These are phyloP conservation scores for Lachnellula arida DNA, from an alignment of 2,329 filamentous ascomycete species.

Conservation along the genomic window DNA sequence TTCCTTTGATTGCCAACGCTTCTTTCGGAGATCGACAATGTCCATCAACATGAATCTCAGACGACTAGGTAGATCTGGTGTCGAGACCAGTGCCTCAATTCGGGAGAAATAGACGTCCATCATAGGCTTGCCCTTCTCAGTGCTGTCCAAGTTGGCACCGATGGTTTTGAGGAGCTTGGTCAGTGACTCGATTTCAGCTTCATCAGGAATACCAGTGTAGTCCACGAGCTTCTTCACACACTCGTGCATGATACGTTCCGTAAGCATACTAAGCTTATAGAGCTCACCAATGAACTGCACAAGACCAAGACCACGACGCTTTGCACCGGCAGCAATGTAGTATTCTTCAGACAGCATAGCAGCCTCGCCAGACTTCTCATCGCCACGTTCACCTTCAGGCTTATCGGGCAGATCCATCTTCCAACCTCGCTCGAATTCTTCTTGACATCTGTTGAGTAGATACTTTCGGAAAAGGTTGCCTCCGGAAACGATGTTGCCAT, in stretches of 20 bases:
- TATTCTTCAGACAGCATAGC: constrained; percentile 93
- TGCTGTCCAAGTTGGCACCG: constrained; percentile 76
- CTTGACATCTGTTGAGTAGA: constrained; percentile 94
- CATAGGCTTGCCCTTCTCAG: constrained; percentile 77
- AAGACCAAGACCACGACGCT: constrained; percentile 93
- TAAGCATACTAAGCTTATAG: constrained; percentile 98
- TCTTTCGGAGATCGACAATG: constrained; percentile 74
- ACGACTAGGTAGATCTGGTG: constrained; percentile 78
- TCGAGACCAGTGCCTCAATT: constrained; percentile 76
- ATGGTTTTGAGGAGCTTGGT: constrained; percentile 90
- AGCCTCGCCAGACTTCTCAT: constrained; percentile 61
- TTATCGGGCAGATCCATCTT: constrained; percentile 77
- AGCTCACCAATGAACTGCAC: constrained; percentile 99
- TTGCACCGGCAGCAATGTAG: constrained; percentile 87
- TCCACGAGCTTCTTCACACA: constrained; percentile 97
- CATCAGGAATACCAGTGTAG: constrained; percentile 87
- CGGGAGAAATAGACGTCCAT: constrained; percentile 94
- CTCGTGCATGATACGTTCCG: constrained; percentile 98
- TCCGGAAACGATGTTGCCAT: constrained; percentile 80
- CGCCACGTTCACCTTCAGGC: constrained; percentile 59
- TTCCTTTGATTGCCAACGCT: constrained; percentile 82
- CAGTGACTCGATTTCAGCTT: constrained; percentile 93
- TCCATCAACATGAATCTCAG: constrained; percentile 97
- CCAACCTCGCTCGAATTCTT: constrained; percentile 98
- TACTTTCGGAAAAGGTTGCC: constrained; percentile 98